phyloP scores from a whole-genome alignment of 331 rosid genomes.

The Acacia concinna region DNA sequence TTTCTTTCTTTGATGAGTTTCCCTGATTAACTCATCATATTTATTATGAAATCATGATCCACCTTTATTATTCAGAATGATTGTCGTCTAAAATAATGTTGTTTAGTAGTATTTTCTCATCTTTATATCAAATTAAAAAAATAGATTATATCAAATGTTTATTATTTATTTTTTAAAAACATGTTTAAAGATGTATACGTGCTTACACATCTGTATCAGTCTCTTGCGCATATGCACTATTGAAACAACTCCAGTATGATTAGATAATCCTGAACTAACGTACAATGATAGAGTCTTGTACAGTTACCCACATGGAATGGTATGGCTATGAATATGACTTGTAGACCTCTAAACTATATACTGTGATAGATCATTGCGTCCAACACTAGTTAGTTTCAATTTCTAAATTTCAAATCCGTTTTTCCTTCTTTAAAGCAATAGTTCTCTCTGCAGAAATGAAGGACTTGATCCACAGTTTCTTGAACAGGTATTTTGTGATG shows the following conservation, averaged over 20 bases:
- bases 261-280: neutral
- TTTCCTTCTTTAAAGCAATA: neutral
- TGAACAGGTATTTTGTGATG: conserved; percentile 67
- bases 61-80: neutral
- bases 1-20: neutral
- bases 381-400: conserved; percentile 1
- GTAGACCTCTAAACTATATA: conserved; percentile 20
- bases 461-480: conserved; percentile 21
- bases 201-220: too few species aligned
- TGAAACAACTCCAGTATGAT: neutral
- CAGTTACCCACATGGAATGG: neutral
- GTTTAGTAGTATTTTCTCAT: neutral
- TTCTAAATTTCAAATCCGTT: neutral
- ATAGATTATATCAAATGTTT: neutral
- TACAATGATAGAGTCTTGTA: conserved; percentile 12
- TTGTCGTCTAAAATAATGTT: neutral
- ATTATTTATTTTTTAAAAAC: neutral
- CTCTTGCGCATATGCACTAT: too few species aligned
- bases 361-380: conserved; percentile 7
- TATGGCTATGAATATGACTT: conserved; percentile 16
- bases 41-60: neutral
- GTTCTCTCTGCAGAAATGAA: conserved; percentile 4
- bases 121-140: neutral
- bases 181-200: too few species aligned
- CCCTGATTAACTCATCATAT: neutral